Conservation (phyloP, 2,329 filamentous ascomycete species). For the Neodidymelliopsis sp. region DNA sequence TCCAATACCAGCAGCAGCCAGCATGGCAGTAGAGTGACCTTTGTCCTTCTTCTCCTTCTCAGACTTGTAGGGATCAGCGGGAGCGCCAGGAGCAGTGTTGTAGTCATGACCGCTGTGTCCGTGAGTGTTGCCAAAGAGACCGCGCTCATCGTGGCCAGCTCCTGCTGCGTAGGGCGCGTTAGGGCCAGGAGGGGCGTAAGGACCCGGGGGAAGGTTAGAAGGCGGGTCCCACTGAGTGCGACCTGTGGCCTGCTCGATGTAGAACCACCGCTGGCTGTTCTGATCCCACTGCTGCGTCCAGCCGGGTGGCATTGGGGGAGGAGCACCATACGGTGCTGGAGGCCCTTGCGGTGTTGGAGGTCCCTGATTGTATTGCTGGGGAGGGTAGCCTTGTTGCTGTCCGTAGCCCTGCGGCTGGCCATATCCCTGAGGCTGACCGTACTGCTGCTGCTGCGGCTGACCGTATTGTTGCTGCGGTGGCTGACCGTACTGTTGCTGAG, state of each 20-base stretch:
- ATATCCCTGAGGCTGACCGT: constrained; percentile 28
- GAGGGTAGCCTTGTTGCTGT: constrained; percentile 34
- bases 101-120: constrained; percentile 37
- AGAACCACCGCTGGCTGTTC: constrained; percentile 68
- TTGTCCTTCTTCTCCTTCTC: constrained; percentile 52
- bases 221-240: constrained; percentile 71
- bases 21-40: constrained; percentile 56
- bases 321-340: constrained; percentile 54
- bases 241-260: constrained; percentile 67
- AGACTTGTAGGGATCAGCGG: constrained; percentile 27
- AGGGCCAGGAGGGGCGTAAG: constrained; percentile 43
- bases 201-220: constrained; percentile 42
- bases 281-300: constrained; percentile 72
- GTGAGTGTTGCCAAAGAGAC: constrained; percentile 38
- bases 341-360: constrained; percentile 40
- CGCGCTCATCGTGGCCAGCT: constrained; percentile 38
- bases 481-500: constrained; percentile 27
- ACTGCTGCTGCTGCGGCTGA: neutral
- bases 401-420: constrained; percentile 38
- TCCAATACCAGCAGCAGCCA: constrained; percentile 64
- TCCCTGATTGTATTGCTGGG: constrained; percentile 32
- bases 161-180: constrained; percentile 33
- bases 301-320: constrained; percentile 60
- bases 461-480: constrained; percentile 29
- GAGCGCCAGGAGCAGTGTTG: constrained; percentile 34